Evolutionary conservation across 2,329 filamentous ascomycete genomes (phyloP).

Genomic region (Ascochyta fabae): DNA sequence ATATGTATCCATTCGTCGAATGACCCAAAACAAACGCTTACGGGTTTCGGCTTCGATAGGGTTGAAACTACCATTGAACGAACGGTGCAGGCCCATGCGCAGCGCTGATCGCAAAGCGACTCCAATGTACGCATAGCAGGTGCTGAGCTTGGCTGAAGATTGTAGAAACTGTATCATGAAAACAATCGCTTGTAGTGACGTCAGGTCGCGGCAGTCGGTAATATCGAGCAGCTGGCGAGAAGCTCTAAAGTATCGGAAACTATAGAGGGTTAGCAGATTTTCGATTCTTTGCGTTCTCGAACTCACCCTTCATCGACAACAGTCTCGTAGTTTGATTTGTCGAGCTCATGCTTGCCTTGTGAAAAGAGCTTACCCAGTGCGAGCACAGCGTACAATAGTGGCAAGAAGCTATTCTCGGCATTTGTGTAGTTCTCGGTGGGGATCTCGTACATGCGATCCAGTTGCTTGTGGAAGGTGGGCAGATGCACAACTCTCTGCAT

Average conservation of each 20-base stretch:
- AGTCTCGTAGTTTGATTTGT: constrained; percentile 53
- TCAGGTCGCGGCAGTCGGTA: constrained; percentile 59
- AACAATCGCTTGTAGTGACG: constrained; percentile 58
- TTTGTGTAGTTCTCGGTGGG: constrained; percentile 57
- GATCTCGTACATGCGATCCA: constrained; percentile 79
- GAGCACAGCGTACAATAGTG: constrained; percentile 56
- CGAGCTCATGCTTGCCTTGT: constrained; percentile 47
- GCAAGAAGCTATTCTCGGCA: constrained; percentile 56
- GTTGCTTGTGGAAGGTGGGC: constrained; percentile 77
- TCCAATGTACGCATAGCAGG: constrained; percentile 61
- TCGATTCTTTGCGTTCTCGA: neutral
- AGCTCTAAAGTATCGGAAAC: constrained; percentile 58
- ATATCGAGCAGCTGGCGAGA: constrained; percentile 59
- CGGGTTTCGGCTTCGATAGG: constrained; percentile 57
- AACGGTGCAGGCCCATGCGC: constrained; percentile 60
- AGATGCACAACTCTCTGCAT: constrained; percentile 78
- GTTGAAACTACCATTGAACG: constrained; percentile 54
- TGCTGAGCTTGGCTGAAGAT: constrained; percentile 59
- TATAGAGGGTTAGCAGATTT: constrained; percentile 30
- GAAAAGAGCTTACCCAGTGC: constrained; percentile 57
- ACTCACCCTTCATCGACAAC: constrained; percentile 56
- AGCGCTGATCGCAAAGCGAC: constrained; percentile 58
- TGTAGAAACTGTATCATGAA: constrained; percentile 63
- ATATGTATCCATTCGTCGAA: constrained; percentile 60
- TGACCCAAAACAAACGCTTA: constrained; percentile 60